Percentiles rank a stretch among this genome's conserved stretches.
phyloP scores from a whole-genome alignment of 1,284 basidiomycete genomes.

The Apiotrichum siamense region DNA sequence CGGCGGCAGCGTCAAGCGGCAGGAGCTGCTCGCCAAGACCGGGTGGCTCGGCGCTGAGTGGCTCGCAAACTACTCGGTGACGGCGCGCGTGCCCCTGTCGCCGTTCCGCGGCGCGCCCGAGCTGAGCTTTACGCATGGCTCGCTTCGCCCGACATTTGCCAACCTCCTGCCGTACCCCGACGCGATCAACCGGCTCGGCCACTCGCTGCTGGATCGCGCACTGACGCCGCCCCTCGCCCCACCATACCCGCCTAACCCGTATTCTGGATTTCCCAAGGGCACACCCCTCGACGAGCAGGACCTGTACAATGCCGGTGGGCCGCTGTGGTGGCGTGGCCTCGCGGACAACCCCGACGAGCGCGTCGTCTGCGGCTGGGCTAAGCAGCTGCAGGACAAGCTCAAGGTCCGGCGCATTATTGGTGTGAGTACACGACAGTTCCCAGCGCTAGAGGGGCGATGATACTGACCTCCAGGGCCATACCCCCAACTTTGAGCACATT shows the following conservation, averaged over 20 bases:
- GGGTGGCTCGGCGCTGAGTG: constrained; percentile 77
- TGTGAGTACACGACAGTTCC: constrained; percentile 23
- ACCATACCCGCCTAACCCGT: constrained; percentile 72
- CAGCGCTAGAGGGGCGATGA: no score
- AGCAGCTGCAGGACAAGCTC: constrained; percentile 61
- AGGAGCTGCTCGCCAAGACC: constrained; percentile 59
- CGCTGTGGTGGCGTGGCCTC: constrained; percentile 79
- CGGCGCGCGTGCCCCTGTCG: constrained; percentile 71
- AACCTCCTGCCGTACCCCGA: constrained; percentile 71
- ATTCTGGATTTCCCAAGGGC: constrained; percentile 64
- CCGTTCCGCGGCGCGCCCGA: constrained; percentile 61
- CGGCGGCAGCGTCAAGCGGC: constrained; percentile 62
- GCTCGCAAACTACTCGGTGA: constrained; percentile 77
- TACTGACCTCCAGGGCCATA: constrained; percentile 59
- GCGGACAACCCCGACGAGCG: constrained; percentile 55
- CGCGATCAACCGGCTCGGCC: constrained; percentile 66
- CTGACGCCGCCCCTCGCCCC: constrained; percentile 55
- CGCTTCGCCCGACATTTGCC: constrained; percentile 66
- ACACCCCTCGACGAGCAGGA: constrained; percentile 62
- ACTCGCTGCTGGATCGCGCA: constrained; percentile 60
- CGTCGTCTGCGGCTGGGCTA: constrained; percentile 63
- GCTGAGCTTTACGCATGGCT: constrained; percentile 80
- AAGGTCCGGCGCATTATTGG: constrained; percentile 81
- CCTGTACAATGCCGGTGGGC: constrained; percentile 69
- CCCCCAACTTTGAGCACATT: constrained; percentile 78